These are phyloP conservation scores for Lasiosphaeria miniovina DNA, from an alignment of 495 filamentous ascomycete genomes.

Conservation along the genomic window DNA sequence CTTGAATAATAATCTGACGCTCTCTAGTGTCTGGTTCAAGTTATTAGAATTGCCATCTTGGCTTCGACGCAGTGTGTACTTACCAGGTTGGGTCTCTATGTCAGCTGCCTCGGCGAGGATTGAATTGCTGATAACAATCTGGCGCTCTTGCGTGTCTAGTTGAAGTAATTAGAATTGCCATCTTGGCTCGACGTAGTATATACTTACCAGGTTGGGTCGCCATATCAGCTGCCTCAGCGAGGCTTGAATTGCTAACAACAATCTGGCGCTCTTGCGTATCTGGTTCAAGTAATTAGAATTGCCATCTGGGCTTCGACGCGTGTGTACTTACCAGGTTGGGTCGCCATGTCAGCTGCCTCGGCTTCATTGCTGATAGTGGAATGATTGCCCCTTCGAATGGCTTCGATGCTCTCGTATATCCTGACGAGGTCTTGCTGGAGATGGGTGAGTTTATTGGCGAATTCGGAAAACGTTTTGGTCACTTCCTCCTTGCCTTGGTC, in stretches of 20 bases:
- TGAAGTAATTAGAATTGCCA: too few species aligned
- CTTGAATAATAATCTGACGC: not conserved
- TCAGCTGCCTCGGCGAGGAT: not conserved
- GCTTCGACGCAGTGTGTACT: not conserved
- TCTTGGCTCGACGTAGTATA: too few species aligned
- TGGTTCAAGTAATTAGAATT: too few species aligned
- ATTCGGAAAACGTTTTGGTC: slow-evolving; percentile 2
- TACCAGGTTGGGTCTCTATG: not conserved
- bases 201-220: too few species aligned
- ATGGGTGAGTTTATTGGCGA: slow-evolving; percentile 10
- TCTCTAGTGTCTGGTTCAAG: not conserved
- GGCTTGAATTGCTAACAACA: too few species aligned
- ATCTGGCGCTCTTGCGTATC: too few species aligned
- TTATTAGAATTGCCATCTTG: not conserved
- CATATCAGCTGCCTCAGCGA: too few species aligned
- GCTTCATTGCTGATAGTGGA: slow-evolving; percentile 13
- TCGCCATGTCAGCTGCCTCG: too few species aligned
- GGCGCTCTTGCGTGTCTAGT: too few species aligned
- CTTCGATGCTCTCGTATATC: slow-evolving; percentile 1
- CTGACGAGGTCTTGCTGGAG: slow-evolving; percentile 14
- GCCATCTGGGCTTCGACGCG: too few species aligned
- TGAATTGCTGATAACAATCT: too few species aligned
- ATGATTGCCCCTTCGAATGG: slow-evolving; percentile 15
- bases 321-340: too few species aligned
- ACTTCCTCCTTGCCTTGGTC: slow-evolving; percentile 9